A percentile compares a stretch with the other conserved stretches of the same genome.
Evolutionary conservation across 2,329 filamentous ascomycete species (phyloP).

Genomic region (Alternaria brassicicola): DNA sequence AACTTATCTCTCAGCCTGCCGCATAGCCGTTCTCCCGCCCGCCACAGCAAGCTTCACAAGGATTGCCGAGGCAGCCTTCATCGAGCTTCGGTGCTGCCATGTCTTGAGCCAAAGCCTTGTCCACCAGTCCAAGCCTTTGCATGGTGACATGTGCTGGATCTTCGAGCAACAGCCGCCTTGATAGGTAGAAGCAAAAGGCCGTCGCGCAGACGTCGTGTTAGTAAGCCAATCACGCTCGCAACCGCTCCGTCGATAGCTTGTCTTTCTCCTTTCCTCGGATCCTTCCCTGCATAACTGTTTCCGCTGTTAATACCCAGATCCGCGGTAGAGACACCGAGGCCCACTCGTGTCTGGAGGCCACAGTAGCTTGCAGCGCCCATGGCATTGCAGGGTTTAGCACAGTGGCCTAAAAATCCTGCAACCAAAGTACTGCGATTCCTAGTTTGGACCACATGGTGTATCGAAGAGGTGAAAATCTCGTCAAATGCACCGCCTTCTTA

Average conservation of each 20-base stretch:
- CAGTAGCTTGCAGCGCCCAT: background rate
- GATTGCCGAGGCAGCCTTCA: slow-evolving; percentile 3
- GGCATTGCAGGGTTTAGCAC: background rate
- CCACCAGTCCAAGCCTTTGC: background rate
- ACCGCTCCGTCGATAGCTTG: background rate
- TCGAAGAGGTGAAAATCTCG: background rate
- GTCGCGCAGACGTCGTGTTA: background rate
- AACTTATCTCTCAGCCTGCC: background rate
- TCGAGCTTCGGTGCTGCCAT: slow-evolving; percentile 2
- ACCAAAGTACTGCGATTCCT: background rate
- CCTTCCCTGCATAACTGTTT: background rate
- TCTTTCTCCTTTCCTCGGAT: background rate
- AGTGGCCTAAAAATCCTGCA: background rate
- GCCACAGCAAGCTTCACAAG: slow-evolving; percentile 2
- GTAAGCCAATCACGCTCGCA: background rate
- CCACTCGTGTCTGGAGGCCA: background rate
- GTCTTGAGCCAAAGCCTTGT: background rate
- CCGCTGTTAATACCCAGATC: background rate
- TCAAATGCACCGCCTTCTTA: background rate
- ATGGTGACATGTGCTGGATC: background rate
- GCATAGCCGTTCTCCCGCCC: slow-evolving; percentile 2
- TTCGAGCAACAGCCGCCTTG: background rate
- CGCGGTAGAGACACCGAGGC: background rate
- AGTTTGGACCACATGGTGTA: background rate
- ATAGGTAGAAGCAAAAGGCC: background rate